Base-by-base conservation (phyloP, 2,329 filamentous ascomycete species). In the Phyllosticta citriasiana region DNA sequence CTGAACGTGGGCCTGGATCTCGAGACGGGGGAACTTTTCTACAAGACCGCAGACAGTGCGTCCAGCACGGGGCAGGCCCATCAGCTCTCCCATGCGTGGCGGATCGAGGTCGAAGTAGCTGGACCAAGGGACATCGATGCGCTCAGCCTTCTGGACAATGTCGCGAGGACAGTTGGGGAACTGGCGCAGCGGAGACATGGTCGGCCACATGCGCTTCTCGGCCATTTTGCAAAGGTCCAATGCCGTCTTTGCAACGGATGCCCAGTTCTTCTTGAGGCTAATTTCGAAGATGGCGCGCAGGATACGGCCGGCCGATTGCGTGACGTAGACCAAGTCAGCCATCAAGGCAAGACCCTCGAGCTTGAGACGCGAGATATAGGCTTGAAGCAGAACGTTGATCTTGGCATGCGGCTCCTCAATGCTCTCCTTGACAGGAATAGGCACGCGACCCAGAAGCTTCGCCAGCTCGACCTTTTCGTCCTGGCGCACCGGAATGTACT, bases 151-250 rank as follows among this genome's bases (percentile, higher is more conserved):
- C 66, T 90, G 86, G 56, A 97, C 79, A 59, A 97, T 89, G 62
- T 97, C 93, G 51, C 85, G 81, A 2, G 92, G 86, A 70, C 91
- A 96, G 50, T 79, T 78, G 3, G 88, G 84, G 71, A 99, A 99
- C 70, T 99, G 94, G 59, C 94, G 85, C 33, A 99, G 80, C 10
- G 95, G 94, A 47, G 91, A 90, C 94, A 97, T 99, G 5, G 93
- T 97, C 14, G 93, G 92, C 94, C 94, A 99, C 95, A 99, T 99
- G 57, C 95, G 84, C 80, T 96, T 96, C 79, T 99, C 94, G 0
- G 93, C 94, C 91, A 96, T 97, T 78, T 99, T 99, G 78, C 95
- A 99, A 59, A 99, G 82, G 68, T 96, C 90, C 52, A 99, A 80
- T 0, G 94, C 92, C 64, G 88, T 91, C 77, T 94, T 96, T 8